Base-by-base conservation (phyloP, 192 early-diverging fungal genomes). In the Cladochytrium replicatum region DNA sequence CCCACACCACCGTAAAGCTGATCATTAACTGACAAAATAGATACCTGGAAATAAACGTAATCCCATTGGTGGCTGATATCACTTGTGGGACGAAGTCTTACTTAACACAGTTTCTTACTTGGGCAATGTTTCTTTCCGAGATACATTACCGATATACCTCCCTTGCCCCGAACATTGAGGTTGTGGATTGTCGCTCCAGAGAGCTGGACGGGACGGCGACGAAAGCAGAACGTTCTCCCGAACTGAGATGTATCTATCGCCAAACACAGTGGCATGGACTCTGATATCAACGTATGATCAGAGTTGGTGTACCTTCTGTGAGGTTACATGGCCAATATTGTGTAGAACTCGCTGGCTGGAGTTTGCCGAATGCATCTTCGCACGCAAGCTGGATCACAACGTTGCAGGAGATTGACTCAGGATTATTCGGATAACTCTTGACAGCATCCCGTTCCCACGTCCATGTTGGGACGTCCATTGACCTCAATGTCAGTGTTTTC, bases 241-340 rank as follows among this genome's bases (percentile, higher is more conserved):
- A 66, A 66, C 37, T 67, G 65, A 3, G 65, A 54, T 22, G 65
- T 67, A 48, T 67, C 60, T 54, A 67, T 32, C 32, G 57, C 60
- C 26, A 67, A 39, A 28, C 48, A 43, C 24, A 67, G 25, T 5
- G 65, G 60, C n/a, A n/a, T n/a, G n/a, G n/a, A n/a, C n/a, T n/a
- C n/a, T n/a, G n/a, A n/a, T n/a, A n/a, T n/a, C n/a, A n/a, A n/a
- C n/a, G n/a, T n/a, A n/a, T n/a, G n/a, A n/a, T n/a, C n/a, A n/a
- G n/a, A n/a, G n/a, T n/a, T n/a, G n/a, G n/a, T n/a, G n/a, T n/a
- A n/a, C n/a, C n/a, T n/a, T n/a, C n/a, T n/a, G n/a, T n/a, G n/a
- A n/a, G n/a, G n/a, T n/a, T n/a, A n/a, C n/a, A n/a, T n/a, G n/a
- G n/a, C n/a, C n/a, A n/a, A n/a, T n/a, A n/a, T n/a, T n/a, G n/a